A percentile compares a stretch with the other conserved stretches of the same genome.
Evolutionary conservation across 1,139 yeast species (phyloP).

Genomic region (Protomyces lactucae-debilis): DNA sequence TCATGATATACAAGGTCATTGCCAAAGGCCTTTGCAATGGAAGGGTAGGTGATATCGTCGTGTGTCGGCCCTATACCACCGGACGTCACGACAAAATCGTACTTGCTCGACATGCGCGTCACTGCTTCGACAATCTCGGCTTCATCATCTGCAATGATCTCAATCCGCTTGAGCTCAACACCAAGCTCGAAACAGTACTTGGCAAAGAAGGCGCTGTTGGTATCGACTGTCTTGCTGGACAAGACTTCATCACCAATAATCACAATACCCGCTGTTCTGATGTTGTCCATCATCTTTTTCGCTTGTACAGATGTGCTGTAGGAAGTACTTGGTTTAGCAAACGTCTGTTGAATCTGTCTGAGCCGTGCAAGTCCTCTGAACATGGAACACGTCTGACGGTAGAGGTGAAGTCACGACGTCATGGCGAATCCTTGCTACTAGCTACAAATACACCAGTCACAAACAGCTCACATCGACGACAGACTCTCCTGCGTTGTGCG

Average conservation of each 20-base stretch:
- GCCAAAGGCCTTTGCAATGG: slow-evolving; percentile 56
- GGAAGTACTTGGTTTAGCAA: neutral
- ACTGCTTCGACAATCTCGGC: slow-evolving; percentile 58
- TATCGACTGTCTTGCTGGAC: slow-evolving; percentile 78
- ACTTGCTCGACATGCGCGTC: slow-evolving; percentile 46
- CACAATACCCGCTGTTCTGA: slow-evolving; percentile 43
- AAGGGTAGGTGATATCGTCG: slow-evolving; percentile 77
- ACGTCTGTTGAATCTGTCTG: neutral
- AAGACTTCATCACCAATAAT: slow-evolving; percentile 85
- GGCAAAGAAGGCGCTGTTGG: slow-evolving; percentile 70
- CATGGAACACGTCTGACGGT: neutral
- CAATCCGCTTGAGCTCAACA: slow-evolving; percentile 59
- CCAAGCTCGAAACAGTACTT: slow-evolving; percentile 61
- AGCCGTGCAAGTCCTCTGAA: neutral
- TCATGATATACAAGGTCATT: slow-evolving; percentile 52
- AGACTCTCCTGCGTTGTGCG: slow-evolving; percentile 41
- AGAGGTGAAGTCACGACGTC: no score
- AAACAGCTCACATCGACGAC: neutral
- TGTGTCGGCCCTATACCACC: slow-evolving; percentile 89
- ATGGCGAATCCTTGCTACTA: neutral
- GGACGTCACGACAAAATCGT: slow-evolving; percentile 69
- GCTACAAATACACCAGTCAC: neutral
- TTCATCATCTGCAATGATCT: slow-evolving; percentile 73
- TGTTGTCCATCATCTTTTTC: slow-evolving; percentile 8
- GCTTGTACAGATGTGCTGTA: neutral